phyloP scores from a whole-genome alignment of 1,284 basidiomycete species.

The Sanguinoderma infundibulare region DNA sequence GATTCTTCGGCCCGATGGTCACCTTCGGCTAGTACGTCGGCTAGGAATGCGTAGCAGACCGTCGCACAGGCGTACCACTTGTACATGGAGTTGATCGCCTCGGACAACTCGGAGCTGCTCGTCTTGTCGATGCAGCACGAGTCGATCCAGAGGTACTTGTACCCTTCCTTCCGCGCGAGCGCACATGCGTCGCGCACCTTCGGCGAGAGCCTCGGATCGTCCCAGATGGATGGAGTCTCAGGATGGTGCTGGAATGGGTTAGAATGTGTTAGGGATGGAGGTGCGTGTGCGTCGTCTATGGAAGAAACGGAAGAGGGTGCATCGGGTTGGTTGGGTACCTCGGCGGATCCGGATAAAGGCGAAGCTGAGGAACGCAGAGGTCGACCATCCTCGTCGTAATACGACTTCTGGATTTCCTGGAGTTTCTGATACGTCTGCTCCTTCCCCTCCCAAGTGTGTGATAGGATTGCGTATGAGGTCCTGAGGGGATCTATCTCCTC shows the following conservation, averaged over 20 bases:
- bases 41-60: background rate
- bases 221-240: background rate
- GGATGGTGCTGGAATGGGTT: too few relatives aligned
- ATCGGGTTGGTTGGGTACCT: too few relatives aligned
- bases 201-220: background rate
- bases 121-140: constrained; percentile 18
- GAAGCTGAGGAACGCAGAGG: background rate
- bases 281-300: too few relatives aligned
- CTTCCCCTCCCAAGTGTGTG: too few relatives aligned
- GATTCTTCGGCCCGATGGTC: background rate
- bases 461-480: too few relatives aligned
- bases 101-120: constrained; percentile 14
- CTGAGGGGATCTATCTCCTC: too few relatives aligned
- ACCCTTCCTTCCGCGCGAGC: background rate
- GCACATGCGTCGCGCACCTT: constrained; percentile 7
- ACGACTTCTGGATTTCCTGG: background rate
- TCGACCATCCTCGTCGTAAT: background rate
- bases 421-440: background rate
- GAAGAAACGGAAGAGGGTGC: too few relatives aligned
- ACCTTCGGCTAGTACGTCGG: background rate
- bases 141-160: constrained; percentile 11
- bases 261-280: too few relatives aligned
- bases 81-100: constrained; percentile 12
- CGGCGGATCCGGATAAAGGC: background rate
- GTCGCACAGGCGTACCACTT: background rate